phyloP scores from a whole-genome alignment of 176 grass and related monocot genomes.

The Saccharum spontaneum region DNA sequence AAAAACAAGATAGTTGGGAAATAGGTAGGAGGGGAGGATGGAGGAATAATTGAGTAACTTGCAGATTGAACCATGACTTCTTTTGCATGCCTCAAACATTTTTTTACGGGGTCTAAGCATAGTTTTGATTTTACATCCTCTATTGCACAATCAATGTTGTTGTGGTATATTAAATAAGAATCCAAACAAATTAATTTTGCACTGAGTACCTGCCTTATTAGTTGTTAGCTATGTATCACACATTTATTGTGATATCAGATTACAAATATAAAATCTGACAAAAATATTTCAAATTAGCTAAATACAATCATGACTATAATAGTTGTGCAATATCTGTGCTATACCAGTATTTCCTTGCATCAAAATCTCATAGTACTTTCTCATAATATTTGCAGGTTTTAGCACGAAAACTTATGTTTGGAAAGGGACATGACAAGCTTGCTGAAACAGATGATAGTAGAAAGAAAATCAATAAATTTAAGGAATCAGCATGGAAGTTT shows the following conservation, averaged over 20 bases:
- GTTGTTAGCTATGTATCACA: neutral
- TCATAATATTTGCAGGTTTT: conserved; percentile 48
- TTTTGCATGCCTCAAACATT: neutral
- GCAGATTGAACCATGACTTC: neutral
- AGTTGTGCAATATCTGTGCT: neutral
- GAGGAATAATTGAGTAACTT: neutral
- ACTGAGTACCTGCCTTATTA: neutral
- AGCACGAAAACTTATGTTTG: conserved; percentile 59
- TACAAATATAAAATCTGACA: neutral
- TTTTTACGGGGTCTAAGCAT: neutral
- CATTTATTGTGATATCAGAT: conserved; percentile 12
- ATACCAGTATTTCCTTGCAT: conserved; percentile 18
- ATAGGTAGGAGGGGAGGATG: neutral
- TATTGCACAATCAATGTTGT: neutral
- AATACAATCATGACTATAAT: conserved; percentile 6
- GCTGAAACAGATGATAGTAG: conserved; percentile 52
- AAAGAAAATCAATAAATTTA: conserved; percentile 88
- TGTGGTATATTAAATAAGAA: neutral
- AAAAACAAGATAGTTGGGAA: neutral
- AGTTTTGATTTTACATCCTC: conserved; percentile 16
- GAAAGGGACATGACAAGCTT: conserved; percentile 62
- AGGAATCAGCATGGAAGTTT: conserved; percentile 95
- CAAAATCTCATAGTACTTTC: conserved; percentile 6
- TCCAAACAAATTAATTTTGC: conserved; percentile 4
- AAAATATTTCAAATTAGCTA: conserved; percentile 11